phyloP scores from a whole-genome alignment of 2,329 filamentous ascomycete genomes.

The Nemania bipapillata region DNA sequence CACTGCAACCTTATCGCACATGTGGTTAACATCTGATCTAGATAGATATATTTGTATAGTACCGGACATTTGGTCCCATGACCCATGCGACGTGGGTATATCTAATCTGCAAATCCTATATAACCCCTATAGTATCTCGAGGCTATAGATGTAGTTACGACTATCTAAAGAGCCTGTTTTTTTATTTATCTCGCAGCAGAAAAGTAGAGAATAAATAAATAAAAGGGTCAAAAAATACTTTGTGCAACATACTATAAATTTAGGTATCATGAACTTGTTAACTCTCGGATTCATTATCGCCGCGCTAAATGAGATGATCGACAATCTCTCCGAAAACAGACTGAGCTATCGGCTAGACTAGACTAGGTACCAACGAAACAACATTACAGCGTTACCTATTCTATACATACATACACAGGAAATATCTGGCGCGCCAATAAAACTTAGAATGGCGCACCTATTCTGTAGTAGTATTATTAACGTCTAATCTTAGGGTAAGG shows the following conservation, averaged over 20 bases:
- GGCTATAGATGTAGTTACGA: neutral
- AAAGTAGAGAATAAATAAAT: neutral
- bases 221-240: neutral
- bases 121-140: neutral
- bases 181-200: neutral
- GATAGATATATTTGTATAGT: neutral
- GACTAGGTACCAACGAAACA: neutral
- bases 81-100: neutral
- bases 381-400: slow-evolving; percentile 15
- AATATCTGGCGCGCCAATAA: slow-evolving; percentile 8
- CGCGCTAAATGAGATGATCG: neutral
- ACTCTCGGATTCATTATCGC: slow-evolving; percentile 4
- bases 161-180: neutral
- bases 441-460: neutral
- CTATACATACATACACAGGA: neutral
- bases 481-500: no score
- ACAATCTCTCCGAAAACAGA: neutral
- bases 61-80: slow-evolving; percentile 5
- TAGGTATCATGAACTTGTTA: neutral
- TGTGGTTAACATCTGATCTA: neutral
- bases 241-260: neutral
- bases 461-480: no score
- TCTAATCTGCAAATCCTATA: slow-evolving; percentile 2
- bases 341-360: neutral
- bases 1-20: neutral